Conservation (phyloP, 2,329 filamentous ascomycete genomes). For the Aureobasidium sp. region DNA sequence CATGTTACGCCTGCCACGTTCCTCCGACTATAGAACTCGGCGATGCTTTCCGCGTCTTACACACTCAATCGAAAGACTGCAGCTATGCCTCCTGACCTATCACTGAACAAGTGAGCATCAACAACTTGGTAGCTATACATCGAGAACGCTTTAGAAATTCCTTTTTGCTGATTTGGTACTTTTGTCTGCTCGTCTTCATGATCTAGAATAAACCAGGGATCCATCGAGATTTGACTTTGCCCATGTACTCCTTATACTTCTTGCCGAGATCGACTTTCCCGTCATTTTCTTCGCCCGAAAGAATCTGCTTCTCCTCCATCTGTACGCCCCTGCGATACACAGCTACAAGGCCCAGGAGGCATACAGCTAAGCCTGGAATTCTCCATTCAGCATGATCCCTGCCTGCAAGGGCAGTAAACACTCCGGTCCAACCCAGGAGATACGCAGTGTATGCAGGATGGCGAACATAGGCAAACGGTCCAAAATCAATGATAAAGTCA, state of each 20-base stretch:
- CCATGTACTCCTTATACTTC: constrained; percentile 9
- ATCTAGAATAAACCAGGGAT: not conserved
- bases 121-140: too few species aligned
- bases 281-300: not conserved
- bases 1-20: not conserved
- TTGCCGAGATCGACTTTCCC: not conserved
- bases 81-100: not conserved
- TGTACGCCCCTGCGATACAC: not conserved
- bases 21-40: not conserved
- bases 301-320: constrained; percentile 8
- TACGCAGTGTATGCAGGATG: constrained; percentile 11
- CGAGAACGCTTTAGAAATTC: too few species aligned
- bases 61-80: not conserved
- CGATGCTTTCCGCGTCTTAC: not conserved
- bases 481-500: constrained; percentile 6
- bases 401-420: not conserved
- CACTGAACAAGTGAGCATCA: too few species aligned
- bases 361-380: not conserved
- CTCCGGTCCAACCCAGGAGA: constrained; percentile 5
- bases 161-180: not conserved
- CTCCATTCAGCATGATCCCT: not conserved
- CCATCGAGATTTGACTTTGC: not conserved
- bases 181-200: not conserved
- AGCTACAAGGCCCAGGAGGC: not conserved
- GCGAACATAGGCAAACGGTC: constrained; percentile 6